Evolutionary conservation across 2,329 filamentous ascomycete genomes (phyloP), one percentile per base, ranked within the genome.

Genomic region (Didymella arachidicola): DNA sequence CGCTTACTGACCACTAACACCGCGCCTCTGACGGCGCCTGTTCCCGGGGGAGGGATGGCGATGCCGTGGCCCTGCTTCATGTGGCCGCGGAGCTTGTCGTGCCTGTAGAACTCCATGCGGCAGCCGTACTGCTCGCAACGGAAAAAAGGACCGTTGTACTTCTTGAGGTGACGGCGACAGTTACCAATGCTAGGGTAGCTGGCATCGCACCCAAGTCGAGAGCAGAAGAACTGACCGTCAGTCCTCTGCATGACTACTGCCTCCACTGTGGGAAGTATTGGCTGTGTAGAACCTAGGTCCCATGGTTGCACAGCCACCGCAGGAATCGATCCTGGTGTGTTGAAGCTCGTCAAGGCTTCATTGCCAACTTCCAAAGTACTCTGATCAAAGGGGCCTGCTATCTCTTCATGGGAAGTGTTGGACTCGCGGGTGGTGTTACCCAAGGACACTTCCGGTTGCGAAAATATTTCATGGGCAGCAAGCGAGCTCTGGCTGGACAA

Each of bases 151-250:
- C 26, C 10, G 8, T 25, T 34, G 30, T 70, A 64, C 38, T 55
- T 68, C 36, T 50, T 56, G 51, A 63, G 58, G 41, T 70, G 67
- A 22, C 67, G 66, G 32, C 62, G 63, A 30, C 54, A 65, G 25
- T 69, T 65, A 39, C 49, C 53, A n/a, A 16, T 16, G 18, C 34
- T 43, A 7, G 2, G 12, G 12, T 54, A 54, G 2, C 26, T 14
- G 12, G 43, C 34, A 26, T 47, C 8, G 19, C 51, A 47, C 27
- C 27, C 51, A 3, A 18, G 4, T 2, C 30, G 4, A 19, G 51
- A 54, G 36, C 51, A 54, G 26, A 42, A 27, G 36, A 47, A 54
- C 1, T 1, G 10, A 12, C 51, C 51, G 1, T 54, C 26, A 3
- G 10, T 3, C 6, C 1, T 12, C 14, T 42, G n/a, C 34, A 41